A percentile compares a stretch with the other conserved stretches of the same genome.
These are phyloP conservation scores for Starmerella ratchasimensis DNA, from an alignment of 805 yeast species.

Conservation along the genomic window DNA sequence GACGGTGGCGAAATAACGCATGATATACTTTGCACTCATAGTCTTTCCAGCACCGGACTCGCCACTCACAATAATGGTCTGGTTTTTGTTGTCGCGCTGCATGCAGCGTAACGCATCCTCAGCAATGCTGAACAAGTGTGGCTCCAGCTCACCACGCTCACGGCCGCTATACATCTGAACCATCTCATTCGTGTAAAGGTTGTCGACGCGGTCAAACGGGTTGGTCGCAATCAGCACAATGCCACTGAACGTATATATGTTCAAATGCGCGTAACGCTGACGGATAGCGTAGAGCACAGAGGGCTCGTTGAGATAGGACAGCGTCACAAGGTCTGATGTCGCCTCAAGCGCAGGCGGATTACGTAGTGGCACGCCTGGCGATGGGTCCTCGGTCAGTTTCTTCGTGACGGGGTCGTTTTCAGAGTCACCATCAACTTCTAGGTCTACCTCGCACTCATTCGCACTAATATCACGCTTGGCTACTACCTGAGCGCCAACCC, in stretches of 20 bases:
- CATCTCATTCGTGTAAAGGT: slow-evolving; percentile 78
- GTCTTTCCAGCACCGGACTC: slow-evolving; percentile 99
- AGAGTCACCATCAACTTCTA: slow-evolving; percentile 40
- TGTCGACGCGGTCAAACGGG: slow-evolving; percentile 88
- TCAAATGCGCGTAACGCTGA: slow-evolving; percentile 75
- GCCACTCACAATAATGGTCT: slow-evolving; percentile 92
- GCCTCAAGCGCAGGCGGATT: slow-evolving; percentile 88
- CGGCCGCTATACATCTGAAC: slow-evolving; percentile 91
- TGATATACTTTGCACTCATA: slow-evolving; percentile 89
- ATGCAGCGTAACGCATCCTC: slow-evolving; percentile 94
- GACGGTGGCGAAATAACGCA: slow-evolving; percentile 94
- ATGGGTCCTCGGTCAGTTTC: slow-evolving; percentile 32
- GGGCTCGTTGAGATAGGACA: slow-evolving; percentile 89
- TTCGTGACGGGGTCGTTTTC: slow-evolving; percentile 13
- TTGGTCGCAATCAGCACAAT: slow-evolving; percentile 92
- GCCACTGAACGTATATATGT: slow-evolving; percentile 91
- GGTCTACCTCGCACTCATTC: slow-evolving; percentile 30
- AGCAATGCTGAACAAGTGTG: slow-evolving; percentile 93
- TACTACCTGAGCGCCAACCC: slow-evolving; percentile 48
- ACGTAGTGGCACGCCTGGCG: slow-evolving; percentile 57
- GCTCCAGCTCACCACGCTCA: slow-evolving; percentile 87
- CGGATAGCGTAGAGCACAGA: slow-evolving; percentile 90
- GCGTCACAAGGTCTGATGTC: slow-evolving; percentile 83
- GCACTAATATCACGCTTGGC: slow-evolving; percentile 34
- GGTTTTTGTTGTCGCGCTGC: slow-evolving; percentile 74